Evolutionary conservation across 768 basidiomycete species (phyloP).

Genomic region (Suillus spraguei): DNA sequence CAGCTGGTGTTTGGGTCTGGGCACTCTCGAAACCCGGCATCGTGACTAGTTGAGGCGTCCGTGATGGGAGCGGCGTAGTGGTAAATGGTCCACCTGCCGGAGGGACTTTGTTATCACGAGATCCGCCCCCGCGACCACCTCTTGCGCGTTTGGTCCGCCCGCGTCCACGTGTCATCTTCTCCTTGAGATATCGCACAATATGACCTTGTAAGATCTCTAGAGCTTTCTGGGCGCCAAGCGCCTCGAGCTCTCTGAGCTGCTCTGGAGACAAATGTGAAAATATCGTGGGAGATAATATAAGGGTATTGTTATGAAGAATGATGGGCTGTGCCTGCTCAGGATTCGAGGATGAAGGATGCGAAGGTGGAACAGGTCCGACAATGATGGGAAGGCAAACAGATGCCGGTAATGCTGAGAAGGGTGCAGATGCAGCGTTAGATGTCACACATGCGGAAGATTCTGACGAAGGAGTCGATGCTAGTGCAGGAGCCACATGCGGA

Average conservation of each 20-base stretch:
- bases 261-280: constrained; percentile 77
- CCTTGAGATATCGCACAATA: constrained; percentile 85
- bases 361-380: constrained; percentile 69
- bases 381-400: constrained; percentile 75
- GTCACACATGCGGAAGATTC: constrained; percentile 18
- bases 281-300: constrained; percentile 83
- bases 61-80: constrained; percentile 41
- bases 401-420: constrained; percentile 34
- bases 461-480: constrained; percentile 28
- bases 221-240: constrained; percentile 81
- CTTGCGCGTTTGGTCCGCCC: constrained; percentile 23
- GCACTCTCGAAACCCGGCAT: constrained; percentile 3
- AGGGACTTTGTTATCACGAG: constrained; percentile 5
- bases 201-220: constrained; percentile 81
- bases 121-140: constrained; percentile 11
- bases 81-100: constrained; percentile 42
- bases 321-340: constrained; percentile 61
- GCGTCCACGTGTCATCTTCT: constrained; percentile 46
- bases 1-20: constrained; percentile 2
- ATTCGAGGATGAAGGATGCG: constrained; percentile 50
- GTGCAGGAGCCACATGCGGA: constrained; percentile 11
- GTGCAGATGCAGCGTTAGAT: constrained; percentile 18
- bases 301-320: constrained; percentile 80
- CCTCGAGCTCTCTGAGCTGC: constrained; percentile 75
- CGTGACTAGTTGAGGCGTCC: constrained; percentile 18